Percentiles rank a stretch among this genome's conserved stretches.
Evolutionary conservation across 2,329 filamentous ascomycete genomes (phyloP).

Genomic region (Trichoderma semiorbis): DNA sequence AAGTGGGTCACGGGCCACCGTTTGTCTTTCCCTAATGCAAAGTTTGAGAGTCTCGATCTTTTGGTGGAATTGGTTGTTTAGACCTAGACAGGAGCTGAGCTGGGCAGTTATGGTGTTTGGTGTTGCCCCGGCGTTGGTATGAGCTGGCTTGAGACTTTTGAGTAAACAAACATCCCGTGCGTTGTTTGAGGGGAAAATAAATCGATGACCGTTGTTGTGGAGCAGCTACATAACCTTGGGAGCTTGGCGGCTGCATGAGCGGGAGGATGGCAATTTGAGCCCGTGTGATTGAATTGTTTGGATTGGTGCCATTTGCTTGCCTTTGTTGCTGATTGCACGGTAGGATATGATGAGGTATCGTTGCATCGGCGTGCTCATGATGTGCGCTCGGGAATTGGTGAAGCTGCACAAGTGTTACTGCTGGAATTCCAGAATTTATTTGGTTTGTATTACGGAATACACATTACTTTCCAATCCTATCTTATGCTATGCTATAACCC

Average conservation of each 20-base stretch:
- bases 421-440: not conserved
- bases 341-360: not conserved
- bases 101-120: not conserved
- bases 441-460: not conserved
- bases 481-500: constrained; percentile 28
- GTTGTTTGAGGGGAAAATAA: constrained; percentile 1
- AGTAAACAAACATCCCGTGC: constrained; percentile 1
- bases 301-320: not conserved
- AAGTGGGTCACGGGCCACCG: not conserved
- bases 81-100: not conserved
- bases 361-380: not conserved
- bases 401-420: not conserved
- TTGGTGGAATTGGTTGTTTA: not conserved
- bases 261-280: not conserved
- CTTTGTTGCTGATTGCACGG: not conserved
- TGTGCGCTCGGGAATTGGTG: not conserved
- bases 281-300: not conserved
- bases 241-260: not conserved
- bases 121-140: not conserved
- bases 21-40: not conserved
- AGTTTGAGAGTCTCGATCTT: not conserved
- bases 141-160: not conserved
- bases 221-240: not conserved
- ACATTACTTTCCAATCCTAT: not conserved
- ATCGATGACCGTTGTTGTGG: not conserved